These are phyloP conservation scores for Lunasporangiospora selenospora DNA, from an alignment of 192 early-diverging fungal species.

Conservation along the genomic window DNA sequence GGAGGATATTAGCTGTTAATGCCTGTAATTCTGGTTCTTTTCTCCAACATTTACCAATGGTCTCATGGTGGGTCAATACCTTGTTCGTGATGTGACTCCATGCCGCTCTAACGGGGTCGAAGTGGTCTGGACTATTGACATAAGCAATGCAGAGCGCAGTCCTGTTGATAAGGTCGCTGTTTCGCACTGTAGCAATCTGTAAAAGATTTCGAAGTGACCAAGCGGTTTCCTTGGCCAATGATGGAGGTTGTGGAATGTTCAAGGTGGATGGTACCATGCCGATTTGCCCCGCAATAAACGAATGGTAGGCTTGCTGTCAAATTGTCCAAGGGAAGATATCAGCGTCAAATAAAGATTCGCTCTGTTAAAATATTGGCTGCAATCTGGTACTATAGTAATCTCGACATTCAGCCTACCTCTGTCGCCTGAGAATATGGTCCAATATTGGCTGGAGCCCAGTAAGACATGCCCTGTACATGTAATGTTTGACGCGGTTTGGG, in stretches of 20 bases:
- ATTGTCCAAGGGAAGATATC: too few species aligned
- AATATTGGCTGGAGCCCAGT: conserved; percentile 92
- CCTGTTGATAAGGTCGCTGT: conserved; percentile 40
- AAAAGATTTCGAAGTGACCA: conserved; percentile 63
- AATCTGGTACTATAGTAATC: too few species aligned
- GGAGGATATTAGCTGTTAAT: too few species aligned
- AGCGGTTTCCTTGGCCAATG: conserved; percentile 55
- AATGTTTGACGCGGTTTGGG: conserved; percentile 56
- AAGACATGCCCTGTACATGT: conserved; percentile 87
- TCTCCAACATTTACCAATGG: conserved; percentile 5
- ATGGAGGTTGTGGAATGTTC: conserved; percentile 53
- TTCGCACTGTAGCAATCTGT: conserved; percentile 51
- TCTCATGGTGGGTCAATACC: not conserved
- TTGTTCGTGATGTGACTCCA: conserved; percentile 31
- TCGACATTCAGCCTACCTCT: conserved; percentile 59
- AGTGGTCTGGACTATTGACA: conserved; percentile 47
- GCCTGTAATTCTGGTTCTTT: not conserved
- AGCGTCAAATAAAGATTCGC: too few species aligned
- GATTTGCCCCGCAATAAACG: conserved; percentile 83
- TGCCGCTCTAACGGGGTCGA: conserved; percentile 26
- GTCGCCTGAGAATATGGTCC: conserved; percentile 84
- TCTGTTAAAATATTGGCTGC: too few species aligned
- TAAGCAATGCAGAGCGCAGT: conserved; percentile 65
- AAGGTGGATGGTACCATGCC: conserved; percentile 73
- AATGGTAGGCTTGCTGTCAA: conserved; percentile 61